phyloP scores from a whole-genome alignment of 495 filamentous ascomycete species.

The Sporormia fimetaria region DNA sequence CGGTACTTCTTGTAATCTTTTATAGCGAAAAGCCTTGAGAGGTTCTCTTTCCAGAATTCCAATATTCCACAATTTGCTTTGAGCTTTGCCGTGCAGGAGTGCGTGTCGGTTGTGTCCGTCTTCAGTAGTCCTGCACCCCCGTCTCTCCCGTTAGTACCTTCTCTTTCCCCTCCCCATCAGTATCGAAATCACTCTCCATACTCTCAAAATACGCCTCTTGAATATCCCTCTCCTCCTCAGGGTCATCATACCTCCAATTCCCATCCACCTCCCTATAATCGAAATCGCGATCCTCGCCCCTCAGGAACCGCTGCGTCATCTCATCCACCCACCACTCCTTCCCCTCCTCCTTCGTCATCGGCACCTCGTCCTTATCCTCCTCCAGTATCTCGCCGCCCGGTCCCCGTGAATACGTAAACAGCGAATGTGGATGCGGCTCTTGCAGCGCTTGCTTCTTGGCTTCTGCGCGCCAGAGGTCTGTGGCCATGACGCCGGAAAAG shows the following conservation, averaged over 20 bases:
- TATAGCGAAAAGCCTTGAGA: background rate
- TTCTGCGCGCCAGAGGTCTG: slow-evolving; percentile 60
- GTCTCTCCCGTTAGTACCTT: slow-evolving; percentile 52
- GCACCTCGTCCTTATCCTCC: slow-evolving; percentile 47
- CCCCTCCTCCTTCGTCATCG: slow-evolving; percentile 53
- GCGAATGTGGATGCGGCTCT: slow-evolving; percentile 43
- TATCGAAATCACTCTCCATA: slow-evolving; percentile 56
- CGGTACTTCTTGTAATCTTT: slow-evolving; percentile 42
- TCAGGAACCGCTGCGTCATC: slow-evolving; percentile 57
- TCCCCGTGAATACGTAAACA: slow-evolving; percentile 35
- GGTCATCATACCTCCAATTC: slow-evolving; percentile 58
- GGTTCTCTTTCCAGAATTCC: background rate
- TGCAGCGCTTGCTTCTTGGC: slow-evolving; percentile 54
- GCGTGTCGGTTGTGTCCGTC: too few species aligned
- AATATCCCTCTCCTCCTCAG: slow-evolving; percentile 41
- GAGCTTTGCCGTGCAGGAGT: too few species aligned
- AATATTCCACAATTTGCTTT: background rate
- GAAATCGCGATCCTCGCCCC: slow-evolving; percentile 63
- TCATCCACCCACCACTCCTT: slow-evolving; percentile 53
- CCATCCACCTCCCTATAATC: slow-evolving; percentile 59
- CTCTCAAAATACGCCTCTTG: slow-evolving; percentile 66
- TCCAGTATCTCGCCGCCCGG: slow-evolving; percentile 45
- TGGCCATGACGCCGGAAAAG: slow-evolving; percentile 60
- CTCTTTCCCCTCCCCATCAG: slow-evolving; percentile 37
- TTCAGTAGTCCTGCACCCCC: slow-evolving; percentile 67